These are phyloP conservation scores for Tuber borchii DNA, from an alignment of 495 filamentous ascomycete species.

Conservation along the genomic window DNA sequence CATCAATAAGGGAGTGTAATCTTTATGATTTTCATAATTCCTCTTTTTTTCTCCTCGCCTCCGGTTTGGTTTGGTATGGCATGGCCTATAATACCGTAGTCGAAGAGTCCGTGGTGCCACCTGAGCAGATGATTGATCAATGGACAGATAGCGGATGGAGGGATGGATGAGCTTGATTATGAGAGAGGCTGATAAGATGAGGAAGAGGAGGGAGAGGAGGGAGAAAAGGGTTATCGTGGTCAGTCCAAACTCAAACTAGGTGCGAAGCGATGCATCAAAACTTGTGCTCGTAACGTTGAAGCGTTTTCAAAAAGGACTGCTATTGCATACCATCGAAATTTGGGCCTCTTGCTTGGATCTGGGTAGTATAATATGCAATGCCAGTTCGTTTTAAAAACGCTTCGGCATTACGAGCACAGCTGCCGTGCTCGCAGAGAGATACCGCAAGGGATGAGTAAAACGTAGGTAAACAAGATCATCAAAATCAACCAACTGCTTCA, in stretches of 20 bases:
- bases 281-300: not conserved
- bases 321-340: too few species aligned
- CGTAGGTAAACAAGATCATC: not conserved
- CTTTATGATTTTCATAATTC: not conserved
- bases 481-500: not conserved
- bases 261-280: not conserved
- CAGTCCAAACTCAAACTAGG: not conserved
- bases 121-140: not conserved
- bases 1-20: not conserved
- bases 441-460: not conserved
- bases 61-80: not conserved
- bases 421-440: not conserved
- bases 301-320: too few species aligned
- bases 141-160: not conserved
- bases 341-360: too few species aligned
- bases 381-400: too few species aligned
- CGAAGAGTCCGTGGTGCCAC: not conserved
- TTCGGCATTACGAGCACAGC: not conserved
- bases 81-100: not conserved
- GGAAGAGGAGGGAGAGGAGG: not conserved
- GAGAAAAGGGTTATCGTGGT: not conserved
- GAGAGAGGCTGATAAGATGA: not conserved
- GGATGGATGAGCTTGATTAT: not conserved
- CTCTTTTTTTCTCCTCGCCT: not conserved
- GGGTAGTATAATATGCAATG: too few species aligned